Evolutionary conservation across 176 grass and related monocot genomes (phyloP), one percentile per base, ranked within the genome.

Genomic region (Lolium perenne): DNA sequence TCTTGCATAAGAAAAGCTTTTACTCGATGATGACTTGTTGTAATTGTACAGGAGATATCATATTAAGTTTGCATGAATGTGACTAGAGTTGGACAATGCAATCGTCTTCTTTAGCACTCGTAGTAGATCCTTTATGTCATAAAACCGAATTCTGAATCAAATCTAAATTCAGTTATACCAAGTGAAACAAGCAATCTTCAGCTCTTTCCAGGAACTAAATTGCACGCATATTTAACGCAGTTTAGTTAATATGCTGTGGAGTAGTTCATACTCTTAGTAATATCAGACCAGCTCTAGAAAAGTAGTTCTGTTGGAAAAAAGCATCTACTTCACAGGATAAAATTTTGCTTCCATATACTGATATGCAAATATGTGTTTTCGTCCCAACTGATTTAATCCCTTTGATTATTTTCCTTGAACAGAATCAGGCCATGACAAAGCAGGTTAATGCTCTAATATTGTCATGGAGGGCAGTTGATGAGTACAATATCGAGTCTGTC

Each of bases 391-490:
- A 38, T 65, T 48, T 79, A 71, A 53, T 13, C 0, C 43, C 11
- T 6, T 26, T 70, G 51, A 23, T 35, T 35, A 16, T 71, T 51
- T 25, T 78, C 16, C 9, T 79, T 84, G 81, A 14, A 3, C 81
- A 84, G 81, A 88, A 84, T n/a, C 54, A 73, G 69, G 65, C 26
- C 15, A 73, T 84, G 81, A 17, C 65, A 23, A 63, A 62, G 43
- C 82, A 88, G 45, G 65, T 88, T 8, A 53, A 88, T 83, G 87
- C 81, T 51, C 81, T 88, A 50, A 88, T 88, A 79, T 53, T 84
- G 47, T 88, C 54, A 62, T 83, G 81, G 81, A 84, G 54, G 2
- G 64, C 81, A 15, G 35, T 88, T 25, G 87, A 83, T 43, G 81
- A 59, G 10, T 78, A 18, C 16, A 21, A 82, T 67, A 76, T 84